Percentiles rank a stretch among this genome's conserved stretches.
Evolutionary conservation across 441 rosid species (phyloP).

Genomic region (Pelargonium australe): DNA sequence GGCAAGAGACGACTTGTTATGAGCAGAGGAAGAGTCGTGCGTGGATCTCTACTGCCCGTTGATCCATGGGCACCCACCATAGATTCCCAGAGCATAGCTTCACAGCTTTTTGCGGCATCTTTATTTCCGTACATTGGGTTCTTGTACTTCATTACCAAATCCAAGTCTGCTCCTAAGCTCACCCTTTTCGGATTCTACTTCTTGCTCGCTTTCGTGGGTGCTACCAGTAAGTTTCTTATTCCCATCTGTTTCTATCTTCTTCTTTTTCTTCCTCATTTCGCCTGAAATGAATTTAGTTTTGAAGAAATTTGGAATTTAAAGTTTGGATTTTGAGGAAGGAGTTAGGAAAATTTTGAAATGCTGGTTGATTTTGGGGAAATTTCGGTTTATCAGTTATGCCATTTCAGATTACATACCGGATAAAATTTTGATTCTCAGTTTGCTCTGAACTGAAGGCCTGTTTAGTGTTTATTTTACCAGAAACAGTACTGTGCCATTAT

Average conservation of each 20-base stretch:
- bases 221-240: constrained; percentile 55
- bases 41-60: constrained; percentile 55
- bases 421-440: background rate
- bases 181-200: constrained; percentile 50
- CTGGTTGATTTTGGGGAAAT: background rate
- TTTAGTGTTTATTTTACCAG: constrained; percentile 1
- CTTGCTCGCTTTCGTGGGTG: constrained; percentile 31
- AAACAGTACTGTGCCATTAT: no score
- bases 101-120: constrained; percentile 73
- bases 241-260: background rate
- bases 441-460: background rate
- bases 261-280: background rate
- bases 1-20: constrained; percentile 19
- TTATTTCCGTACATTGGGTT: constrained; percentile 4
- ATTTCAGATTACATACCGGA: background rate
- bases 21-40: constrained; percentile 30
- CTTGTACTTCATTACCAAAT: constrained; percentile 44
- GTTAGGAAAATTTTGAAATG: background rate
- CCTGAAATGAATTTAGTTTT: background rate
- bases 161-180: constrained; percentile 5
- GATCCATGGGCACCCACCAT: constrained; percentile 80
- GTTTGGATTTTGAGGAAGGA: background rate
- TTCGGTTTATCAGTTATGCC: background rate
- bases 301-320: background rate
- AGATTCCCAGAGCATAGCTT: constrained; percentile 70